phyloP scores from a whole-genome alignment of 2,329 filamentous ascomycete species.

The Trichoderma sp. region DNA sequence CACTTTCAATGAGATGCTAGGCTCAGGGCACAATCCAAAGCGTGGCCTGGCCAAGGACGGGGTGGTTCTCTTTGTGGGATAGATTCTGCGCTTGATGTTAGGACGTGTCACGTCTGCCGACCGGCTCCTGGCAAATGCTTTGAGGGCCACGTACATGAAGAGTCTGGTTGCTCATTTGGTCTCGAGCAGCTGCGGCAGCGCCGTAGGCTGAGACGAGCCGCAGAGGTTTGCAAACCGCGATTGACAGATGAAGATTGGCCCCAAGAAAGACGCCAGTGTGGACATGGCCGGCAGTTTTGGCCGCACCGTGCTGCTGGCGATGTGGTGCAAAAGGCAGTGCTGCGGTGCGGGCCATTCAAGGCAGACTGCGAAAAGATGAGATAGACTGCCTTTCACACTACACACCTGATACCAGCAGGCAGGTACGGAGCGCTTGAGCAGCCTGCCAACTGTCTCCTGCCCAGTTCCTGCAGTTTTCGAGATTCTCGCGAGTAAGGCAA shows the following conservation, averaged over 20 bases:
- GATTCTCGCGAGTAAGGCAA: slow-evolving; percentile 1
- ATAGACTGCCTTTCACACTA: not conserved
- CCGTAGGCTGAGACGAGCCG: not conserved
- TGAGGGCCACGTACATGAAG: not conserved
- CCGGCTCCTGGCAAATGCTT: not conserved
- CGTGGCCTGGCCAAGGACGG: not conserved
- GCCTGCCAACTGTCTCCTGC: not conserved
- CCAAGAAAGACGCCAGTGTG: not conserved
- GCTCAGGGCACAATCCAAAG: slow-evolving; percentile 5
- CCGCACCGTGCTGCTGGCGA: slow-evolving; percentile 9
- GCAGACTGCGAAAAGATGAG: not conserved
- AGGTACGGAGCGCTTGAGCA: not conserved
- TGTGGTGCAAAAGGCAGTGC: slow-evolving; percentile 4
- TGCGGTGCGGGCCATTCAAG: slow-evolving; percentile 10
- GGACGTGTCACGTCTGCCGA: not conserved
- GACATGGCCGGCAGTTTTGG: slow-evolving; percentile 1
- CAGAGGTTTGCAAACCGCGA: not conserved
- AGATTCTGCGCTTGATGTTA: not conserved
- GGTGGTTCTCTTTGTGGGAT: slow-evolving; percentile 4
- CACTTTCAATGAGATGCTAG: slow-evolving; percentile 11
- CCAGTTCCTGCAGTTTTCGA: not conserved
- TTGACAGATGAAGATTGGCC: not conserved
- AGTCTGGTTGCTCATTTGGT: not conserved
- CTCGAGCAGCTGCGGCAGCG: not conserved
- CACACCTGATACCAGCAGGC: not conserved